Conservation (phyloP, 2,329 filamentous ascomycete species). For the Chrysoporthe puriensis region DNA sequence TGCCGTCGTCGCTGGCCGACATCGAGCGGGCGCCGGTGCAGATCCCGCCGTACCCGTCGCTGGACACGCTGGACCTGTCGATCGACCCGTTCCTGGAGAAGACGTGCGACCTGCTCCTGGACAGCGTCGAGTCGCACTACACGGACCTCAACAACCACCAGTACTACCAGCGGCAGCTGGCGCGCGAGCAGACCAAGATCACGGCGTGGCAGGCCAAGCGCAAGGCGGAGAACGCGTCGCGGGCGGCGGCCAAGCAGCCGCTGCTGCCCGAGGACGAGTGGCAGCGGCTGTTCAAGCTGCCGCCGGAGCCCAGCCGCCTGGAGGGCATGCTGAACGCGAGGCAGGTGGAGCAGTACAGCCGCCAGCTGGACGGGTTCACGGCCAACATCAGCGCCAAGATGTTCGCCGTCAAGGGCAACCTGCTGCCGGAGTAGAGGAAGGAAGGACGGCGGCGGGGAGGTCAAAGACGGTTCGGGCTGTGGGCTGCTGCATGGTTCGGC, state of each 20-base stretch:
- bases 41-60: slow-evolving; percentile 79
- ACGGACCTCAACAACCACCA: slow-evolving; percentile 99
- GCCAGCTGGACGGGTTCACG: slow-evolving; percentile 95
- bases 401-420: slow-evolving; percentile 85
- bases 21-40: slow-evolving; percentile 67
- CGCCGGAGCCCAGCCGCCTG: slow-evolving; percentile 87
- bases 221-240: slow-evolving; percentile 89
- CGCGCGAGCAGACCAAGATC: slow-evolving; percentile 95
- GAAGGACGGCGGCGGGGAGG: background rate
- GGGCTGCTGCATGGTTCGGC: slow-evolving; percentile 21
- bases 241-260: slow-evolving; percentile 83
- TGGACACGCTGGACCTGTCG: slow-evolving; percentile 86
- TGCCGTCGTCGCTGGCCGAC: slow-evolving; percentile 79
- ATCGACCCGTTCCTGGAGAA: slow-evolving; percentile 99
- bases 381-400: slow-evolving; percentile 93
- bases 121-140: slow-evolving; percentile 97
- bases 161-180: slow-evolving; percentile 89
- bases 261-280: slow-evolving; percentile 95
- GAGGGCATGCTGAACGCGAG: slow-evolving; percentile 94
- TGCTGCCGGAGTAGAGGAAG: slow-evolving; percentile 57
- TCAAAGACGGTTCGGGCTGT: slow-evolving; percentile 14
- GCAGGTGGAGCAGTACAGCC: slow-evolving; percentile 97
- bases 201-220: slow-evolving; percentile 95
- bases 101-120: slow-evolving; percentile 93
- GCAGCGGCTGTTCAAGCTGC: slow-evolving; percentile 97